A percentile compares a stretch with the other conserved stretches of the same genome.
Evolutionary conservation across 169 alveolate species (phyloP).

Genomic region (Cryptosporidium sp.): DNA sequence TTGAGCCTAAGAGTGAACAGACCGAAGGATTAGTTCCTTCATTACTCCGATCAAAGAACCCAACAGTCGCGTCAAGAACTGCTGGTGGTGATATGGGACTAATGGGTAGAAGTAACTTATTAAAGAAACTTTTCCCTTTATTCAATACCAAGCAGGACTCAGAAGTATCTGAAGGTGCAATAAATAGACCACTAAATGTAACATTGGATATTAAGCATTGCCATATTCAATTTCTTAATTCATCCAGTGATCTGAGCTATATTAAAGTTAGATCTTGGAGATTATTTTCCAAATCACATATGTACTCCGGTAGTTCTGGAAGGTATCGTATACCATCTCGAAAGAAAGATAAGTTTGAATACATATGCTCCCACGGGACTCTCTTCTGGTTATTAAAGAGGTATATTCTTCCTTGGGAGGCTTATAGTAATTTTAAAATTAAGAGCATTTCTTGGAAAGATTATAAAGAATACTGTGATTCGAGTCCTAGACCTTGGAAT

Average conservation of each 20-base stretch:
- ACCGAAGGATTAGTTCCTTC: conserved; percentile 10
- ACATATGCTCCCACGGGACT: conserved; percentile 19
- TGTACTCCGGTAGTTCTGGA: conserved; percentile 39
- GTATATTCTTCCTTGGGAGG: conserved; percentile 45
- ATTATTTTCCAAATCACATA: conserved; percentile 42
- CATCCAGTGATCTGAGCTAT: conserved; percentile 35
- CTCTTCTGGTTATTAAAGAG: conserved; percentile 32
- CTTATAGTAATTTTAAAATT: background rate
- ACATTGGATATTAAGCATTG: conserved; percentile 50
- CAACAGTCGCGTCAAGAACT: background rate
- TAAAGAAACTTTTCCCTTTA: conserved; percentile 7
- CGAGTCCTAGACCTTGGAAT: conserved; percentile 49
- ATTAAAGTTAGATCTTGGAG: conserved; percentile 58
- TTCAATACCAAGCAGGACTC: background rate
- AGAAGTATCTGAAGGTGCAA: background rate
- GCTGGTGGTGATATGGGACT: background rate
- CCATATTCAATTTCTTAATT: conserved; percentile 50
- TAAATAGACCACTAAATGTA: conserved; percentile 20
- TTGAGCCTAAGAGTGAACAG: background rate
- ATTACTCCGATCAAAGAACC: conserved; percentile 14
- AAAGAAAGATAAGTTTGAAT: conserved; percentile 27
- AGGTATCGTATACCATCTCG: conserved; percentile 30
- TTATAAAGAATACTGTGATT: conserved; percentile 39
- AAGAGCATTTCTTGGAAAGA: conserved; percentile 21
- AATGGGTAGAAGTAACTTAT: background rate